These are phyloP conservation scores for Boletus vinaceobasis DNA, from an alignment of 768 basidiomycete genomes.

Conservation along the genomic window DNA sequence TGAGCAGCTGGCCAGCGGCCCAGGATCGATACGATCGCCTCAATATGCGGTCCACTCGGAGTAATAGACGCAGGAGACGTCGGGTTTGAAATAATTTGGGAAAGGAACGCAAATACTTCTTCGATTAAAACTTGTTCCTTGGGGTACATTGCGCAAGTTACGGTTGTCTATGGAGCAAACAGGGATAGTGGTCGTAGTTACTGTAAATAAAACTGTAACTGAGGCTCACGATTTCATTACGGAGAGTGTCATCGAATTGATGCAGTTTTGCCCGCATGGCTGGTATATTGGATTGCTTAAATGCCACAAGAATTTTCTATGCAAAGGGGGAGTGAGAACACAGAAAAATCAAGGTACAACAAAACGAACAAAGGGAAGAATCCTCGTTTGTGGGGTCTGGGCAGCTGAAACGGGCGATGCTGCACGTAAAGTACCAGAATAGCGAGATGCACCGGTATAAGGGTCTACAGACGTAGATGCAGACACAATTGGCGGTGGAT, in stretches of 20 bases:
- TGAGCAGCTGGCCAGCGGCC: conserved; percentile 72
- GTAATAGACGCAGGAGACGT: conserved; percentile 27
- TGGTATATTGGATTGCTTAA: conserved; percentile 78
- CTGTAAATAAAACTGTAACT: neutral
- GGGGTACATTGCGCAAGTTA: conserved; percentile 65
- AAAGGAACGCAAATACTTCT: conserved; percentile 60
- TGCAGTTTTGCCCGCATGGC: conserved; percentile 79
- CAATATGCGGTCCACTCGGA: conserved; percentile 50
- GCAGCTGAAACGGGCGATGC: conserved; percentile 31
- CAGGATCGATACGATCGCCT: conserved; percentile 59
- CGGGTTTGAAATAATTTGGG: conserved; percentile 42
- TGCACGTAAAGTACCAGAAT: conserved; percentile 42
- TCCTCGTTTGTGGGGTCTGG: conserved; percentile 32
- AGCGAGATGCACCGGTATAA: conserved; percentile 69
- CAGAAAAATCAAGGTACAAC: neutral
- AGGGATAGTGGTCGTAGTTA: neutral
- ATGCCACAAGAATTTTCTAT: conserved; percentile 65
- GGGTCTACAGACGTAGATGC: conserved; percentile 56
- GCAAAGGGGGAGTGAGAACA: neutral
- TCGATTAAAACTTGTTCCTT: conserved; percentile 57
- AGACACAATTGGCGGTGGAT: conserved; percentile 29
- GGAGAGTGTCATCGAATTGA: conserved; percentile 69
- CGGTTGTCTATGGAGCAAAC: conserved; percentile 52
- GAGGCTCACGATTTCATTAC: conserved; percentile 61
- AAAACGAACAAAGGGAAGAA: conserved; percentile 51